Evolutionary conservation across 805 yeast species (phyloP).

Genomic region (Metschnikowia bowlesiae): DNA sequence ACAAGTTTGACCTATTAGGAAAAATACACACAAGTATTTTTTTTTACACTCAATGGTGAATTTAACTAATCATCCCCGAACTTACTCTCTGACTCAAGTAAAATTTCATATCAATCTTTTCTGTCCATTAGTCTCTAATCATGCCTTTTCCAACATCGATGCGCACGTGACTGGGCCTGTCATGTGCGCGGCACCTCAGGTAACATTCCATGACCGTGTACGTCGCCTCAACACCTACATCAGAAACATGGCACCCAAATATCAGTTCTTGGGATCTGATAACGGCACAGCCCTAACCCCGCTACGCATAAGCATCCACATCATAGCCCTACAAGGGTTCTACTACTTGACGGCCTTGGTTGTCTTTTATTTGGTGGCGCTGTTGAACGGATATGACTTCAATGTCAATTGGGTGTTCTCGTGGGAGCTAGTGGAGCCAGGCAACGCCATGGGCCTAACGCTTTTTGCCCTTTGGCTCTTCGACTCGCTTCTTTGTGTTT

Average conservation of each 20-base stretch:
- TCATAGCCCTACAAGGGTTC: slow-evolving; percentile 68
- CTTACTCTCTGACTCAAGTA: too few species aligned
- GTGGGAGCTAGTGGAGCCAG: slow-evolving; percentile 70
- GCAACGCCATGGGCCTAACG: slow-evolving; percentile 77
- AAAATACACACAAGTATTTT: too few species aligned
- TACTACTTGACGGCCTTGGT: slow-evolving; percentile 72
- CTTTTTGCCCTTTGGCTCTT: slow-evolving; percentile 74
- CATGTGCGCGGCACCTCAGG: too few species aligned
- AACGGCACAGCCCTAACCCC: slow-evolving; percentile 9
- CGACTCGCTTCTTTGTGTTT: slow-evolving; percentile 76
- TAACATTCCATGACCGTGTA: neutral
- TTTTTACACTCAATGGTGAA: too few species aligned
- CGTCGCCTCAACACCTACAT: neutral
- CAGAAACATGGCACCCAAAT: slow-evolving; percentile 4
- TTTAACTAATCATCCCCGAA: too few species aligned
- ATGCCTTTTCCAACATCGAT: too few species aligned
- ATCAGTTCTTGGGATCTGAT: slow-evolving; percentile 9
- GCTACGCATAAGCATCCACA: slow-evolving; percentile 46
- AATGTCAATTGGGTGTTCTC: slow-evolving; percentile 68
- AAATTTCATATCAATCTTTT: too few species aligned
- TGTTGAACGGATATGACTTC: slow-evolving; percentile 68
- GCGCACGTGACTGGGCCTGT: too few species aligned
- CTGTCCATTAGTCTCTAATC: too few species aligned
- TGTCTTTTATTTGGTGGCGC: slow-evolving; percentile 60
- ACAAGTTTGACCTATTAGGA: too few species aligned